Base-by-base conservation (phyloP, 495 filamentous ascomycete genomes). In the Halenospora varia region DNA sequence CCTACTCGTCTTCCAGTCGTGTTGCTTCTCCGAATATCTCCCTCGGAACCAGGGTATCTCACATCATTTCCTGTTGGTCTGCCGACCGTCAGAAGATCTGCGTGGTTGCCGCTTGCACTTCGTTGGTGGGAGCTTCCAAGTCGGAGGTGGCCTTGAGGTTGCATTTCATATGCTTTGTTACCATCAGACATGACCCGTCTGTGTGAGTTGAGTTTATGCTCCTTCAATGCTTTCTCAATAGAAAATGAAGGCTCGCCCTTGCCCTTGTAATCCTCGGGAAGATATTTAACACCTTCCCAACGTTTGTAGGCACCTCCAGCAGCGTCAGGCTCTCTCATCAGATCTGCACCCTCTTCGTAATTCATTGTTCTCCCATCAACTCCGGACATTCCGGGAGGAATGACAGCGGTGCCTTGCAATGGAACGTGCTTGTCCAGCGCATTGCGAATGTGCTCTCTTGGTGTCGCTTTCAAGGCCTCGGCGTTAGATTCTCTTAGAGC, bases 291-390 rank as follows among this genome's bases (percentile, higher is more conserved):
- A 39, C 80, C 80, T 10, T 80, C 76, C 77, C 83, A 94, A 47
- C 86, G 71, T 66, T 79, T 86, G 61, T 90, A 90, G 0, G 78
- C 66, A 1, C 82, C 84, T 17, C 84, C 85, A 0, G 68, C 67
- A 1, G 80, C 81, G 51, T 80, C 77, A 0, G 62, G 55, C 56
- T 95, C 91, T 17, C 84, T 77, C 85, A 89, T 90, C 73, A 96
- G 74, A 57, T 97, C 88, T 0, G 84, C 76, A 2, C 92, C 94
- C 66, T 98, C 94, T 62, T 91, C 75, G 64, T 98, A 98, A 0
- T 85, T 56, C 71, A 96, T 88, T 0, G 77, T 73, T 26, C 83
- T 77, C 0, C 92, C 92, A 23, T 81, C 78, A 3, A 75, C 63
- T 55, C 92, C 90, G 1, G 66, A 73, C 56, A 76, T 69, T 2